Evolutionary conservation across 2,329 filamentous ascomycete species (phyloP).

Genomic region (Botrytis fragariae): DNA sequence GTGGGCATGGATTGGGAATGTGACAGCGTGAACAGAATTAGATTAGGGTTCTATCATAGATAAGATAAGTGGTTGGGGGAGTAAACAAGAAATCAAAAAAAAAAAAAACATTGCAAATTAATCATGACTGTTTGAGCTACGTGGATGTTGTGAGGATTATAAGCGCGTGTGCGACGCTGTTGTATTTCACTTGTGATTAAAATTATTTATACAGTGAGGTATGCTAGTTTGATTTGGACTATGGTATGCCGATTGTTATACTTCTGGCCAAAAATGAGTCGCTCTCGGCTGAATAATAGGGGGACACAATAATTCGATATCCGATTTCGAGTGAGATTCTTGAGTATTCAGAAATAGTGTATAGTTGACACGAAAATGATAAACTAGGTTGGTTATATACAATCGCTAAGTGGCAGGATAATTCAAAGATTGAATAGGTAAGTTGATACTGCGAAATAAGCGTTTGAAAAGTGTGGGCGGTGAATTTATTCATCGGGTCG

Average conservation of each 20-base stretch:
- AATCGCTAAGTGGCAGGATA: not conserved
- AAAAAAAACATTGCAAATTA: conserved; percentile 19
- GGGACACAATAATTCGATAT: not conserved
- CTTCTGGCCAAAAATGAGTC: not conserved
- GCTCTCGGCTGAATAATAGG: not conserved
- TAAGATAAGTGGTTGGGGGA: conserved; percentile 12
- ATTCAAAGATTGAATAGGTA: not conserved
- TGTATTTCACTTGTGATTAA: not conserved
- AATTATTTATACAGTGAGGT: not conserved
- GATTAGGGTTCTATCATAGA: conserved; percentile 18
- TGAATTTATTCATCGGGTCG: no score
- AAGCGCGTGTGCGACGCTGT: not conserved
- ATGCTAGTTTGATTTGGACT: not conserved
- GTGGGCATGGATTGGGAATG: conserved; percentile 10
- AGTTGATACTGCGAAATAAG: no score
- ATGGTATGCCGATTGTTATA: not conserved
- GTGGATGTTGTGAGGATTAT: not conserved
- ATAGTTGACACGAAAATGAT: not conserved
- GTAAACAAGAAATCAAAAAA: conserved; percentile 19
- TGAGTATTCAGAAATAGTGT: not conserved
- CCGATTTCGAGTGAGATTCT: not conserved
- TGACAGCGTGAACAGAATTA: conserved; percentile 18
- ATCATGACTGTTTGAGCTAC: not conserved
- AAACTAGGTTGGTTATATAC: not conserved
- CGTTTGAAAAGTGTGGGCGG: no score